Conservation (phyloP, 768 basidiomycete genomes). For the Phanerochaete carnosa region DNA sequence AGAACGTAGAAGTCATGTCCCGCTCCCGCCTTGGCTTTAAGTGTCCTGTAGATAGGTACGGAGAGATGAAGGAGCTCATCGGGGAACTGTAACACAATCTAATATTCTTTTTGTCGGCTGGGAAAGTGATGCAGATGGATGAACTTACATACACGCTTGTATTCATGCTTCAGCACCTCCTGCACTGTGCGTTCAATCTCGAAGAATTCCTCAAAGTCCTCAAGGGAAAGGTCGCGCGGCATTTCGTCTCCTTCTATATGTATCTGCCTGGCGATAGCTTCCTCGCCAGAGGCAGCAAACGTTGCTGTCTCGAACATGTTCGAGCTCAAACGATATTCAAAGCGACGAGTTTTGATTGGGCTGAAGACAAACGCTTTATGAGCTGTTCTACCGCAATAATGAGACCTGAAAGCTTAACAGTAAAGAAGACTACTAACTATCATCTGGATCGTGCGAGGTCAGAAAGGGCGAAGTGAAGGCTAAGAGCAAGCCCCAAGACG, state of each 20-base stretch:
- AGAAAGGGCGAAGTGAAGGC: neutral
- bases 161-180: slow-evolving; percentile 58
- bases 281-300: slow-evolving; percentile 60
- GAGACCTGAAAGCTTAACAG: no score
- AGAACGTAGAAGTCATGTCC: slow-evolving; percentile 75
- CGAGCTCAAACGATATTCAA: neutral
- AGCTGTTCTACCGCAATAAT: no score
- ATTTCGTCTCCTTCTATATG: slow-evolving; percentile 38
- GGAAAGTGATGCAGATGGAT: neutral
- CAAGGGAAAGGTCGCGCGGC: slow-evolving; percentile 22
- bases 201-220: slow-evolving; percentile 62
- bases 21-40: slow-evolving; percentile 50
- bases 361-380: neutral
- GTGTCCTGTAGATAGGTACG: slow-evolving; percentile 71
- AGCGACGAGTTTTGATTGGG: neutral
- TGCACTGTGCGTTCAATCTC: slow-evolving; percentile 67
- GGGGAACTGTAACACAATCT: slow-evolving; percentile 91
- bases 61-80: slow-evolving; percentile 88
- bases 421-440: no score
- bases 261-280: slow-evolving; percentile 56
- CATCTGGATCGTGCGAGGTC: neutral
- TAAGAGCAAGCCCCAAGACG: neutral
- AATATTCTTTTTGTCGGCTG: neutral
- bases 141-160: slow-evolving; percentile 53
- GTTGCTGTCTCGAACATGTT: slow-evolving; percentile 24